These are phyloP conservation scores for Cystobasidium sp. DNA, from an alignment of 1,284 basidiomycete species.

Conservation along the genomic window DNA sequence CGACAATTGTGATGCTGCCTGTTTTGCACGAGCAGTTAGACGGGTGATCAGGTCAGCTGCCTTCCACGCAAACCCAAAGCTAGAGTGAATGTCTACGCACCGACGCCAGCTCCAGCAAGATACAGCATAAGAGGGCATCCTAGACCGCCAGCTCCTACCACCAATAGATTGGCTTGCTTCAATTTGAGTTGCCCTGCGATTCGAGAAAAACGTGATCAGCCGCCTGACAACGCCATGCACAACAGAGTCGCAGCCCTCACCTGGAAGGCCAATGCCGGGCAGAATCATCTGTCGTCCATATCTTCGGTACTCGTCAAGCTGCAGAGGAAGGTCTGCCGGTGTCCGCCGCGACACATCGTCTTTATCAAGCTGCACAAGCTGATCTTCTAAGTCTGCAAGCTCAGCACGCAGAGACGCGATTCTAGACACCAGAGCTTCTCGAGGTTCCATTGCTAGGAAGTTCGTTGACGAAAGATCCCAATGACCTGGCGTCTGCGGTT, in stretches of 20 bases:
- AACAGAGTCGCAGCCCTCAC: constrained; percentile 57
- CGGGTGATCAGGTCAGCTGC: neutral
- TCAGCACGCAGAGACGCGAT: constrained; percentile 25
- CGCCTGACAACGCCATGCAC: neutral
- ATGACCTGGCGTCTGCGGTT: no score
- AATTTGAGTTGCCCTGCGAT: constrained; percentile 79
- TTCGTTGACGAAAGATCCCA: no score
- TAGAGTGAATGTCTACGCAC: constrained; percentile 60
- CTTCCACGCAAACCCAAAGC: neutral
- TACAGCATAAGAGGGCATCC: constrained; percentile 96
- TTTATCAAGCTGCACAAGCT: constrained; percentile 36
- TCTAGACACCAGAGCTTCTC: neutral
- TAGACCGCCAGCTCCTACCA: constrained; percentile 93
- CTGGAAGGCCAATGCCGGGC: constrained; percentile 81
- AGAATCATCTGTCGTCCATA: constrained; percentile 99
- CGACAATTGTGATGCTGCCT: constrained; percentile 85
- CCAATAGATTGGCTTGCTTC: constrained; percentile 73
- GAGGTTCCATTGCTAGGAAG: neutral
- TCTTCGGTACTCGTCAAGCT: constrained; percentile 73
- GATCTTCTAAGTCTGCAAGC: constrained; percentile 16
- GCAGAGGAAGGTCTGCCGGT: constrained; percentile 52
- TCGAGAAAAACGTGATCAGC: neutral
- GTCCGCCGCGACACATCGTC: constrained; percentile 6
- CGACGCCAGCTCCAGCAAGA: constrained; percentile 87
- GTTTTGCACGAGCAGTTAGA: neutral